Conservation (phyloP, 306 rosid genomes). For the Cucurbita pepo region DNA sequence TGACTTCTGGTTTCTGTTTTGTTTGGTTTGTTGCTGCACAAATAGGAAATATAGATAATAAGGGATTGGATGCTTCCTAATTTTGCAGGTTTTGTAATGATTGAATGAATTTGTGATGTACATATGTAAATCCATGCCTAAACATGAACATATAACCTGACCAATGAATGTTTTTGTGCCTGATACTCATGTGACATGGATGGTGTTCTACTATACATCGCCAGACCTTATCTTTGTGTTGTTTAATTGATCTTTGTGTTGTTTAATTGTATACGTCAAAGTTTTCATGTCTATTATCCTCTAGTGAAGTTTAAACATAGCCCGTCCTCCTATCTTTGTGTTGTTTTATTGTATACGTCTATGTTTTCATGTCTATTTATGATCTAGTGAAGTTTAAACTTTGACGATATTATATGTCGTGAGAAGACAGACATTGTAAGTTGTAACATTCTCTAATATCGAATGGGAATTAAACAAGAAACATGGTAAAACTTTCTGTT, state of each 20-base stretch:
- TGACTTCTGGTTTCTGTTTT: neutral
- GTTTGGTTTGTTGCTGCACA: slow-evolving; percentile 11
- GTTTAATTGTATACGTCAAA: neutral
- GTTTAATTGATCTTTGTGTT: neutral
- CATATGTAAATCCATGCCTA: neutral
- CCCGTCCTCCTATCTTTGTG: neutral
- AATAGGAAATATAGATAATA: neutral
- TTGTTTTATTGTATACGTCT: neutral
- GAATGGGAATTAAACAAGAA: too few relatives aligned
- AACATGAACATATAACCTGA: slow-evolving; percentile 3
- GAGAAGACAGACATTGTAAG: neutral
- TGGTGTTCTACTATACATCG: neutral
- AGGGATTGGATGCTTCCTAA: neutral
- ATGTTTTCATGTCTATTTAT: neutral
- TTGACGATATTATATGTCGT: neutral
- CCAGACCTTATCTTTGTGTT: neutral
- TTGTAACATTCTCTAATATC: too few relatives aligned
- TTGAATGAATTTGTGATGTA: neutral
- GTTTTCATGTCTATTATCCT: neutral
- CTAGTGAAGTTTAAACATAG: neutral
- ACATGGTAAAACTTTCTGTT: too few relatives aligned
- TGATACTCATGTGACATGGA: neutral
- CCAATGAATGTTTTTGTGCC: neutral
- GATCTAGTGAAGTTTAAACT: neutral
- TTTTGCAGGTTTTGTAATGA: slow-evolving; percentile 2